These are phyloP conservation scores for Actinidia polygama DNA, from an alignment of 179 eudicot genomes.

Conservation along the genomic window DNA sequence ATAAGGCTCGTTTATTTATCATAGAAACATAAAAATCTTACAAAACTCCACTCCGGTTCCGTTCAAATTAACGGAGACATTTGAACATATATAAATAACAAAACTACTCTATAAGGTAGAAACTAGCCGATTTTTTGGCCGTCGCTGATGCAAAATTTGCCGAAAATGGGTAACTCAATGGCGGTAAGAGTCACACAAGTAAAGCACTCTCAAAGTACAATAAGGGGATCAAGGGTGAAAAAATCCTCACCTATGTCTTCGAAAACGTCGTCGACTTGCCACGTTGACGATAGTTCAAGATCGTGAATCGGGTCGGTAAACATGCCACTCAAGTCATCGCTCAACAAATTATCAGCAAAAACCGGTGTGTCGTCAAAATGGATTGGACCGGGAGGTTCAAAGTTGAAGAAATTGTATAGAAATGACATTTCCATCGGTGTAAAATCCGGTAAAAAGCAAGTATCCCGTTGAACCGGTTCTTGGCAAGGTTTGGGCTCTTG, in stretches of 20 bases:
- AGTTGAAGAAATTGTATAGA: constrained; percentile 57
- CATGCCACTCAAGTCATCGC: neutral
- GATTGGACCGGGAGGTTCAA: constrained; percentile 51
- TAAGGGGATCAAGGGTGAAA: constrained; percentile 46
- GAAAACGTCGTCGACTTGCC: constrained; percentile 63
- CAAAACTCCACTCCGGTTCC: constrained; percentile 1
- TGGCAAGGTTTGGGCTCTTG: neutral
- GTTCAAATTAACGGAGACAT: neutral
- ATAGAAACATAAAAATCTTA: too few relatives aligned
- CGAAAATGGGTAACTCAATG: constrained; percentile 33
- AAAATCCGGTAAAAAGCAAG: neutral
- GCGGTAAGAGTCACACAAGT: neutral
- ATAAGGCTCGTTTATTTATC: too few relatives aligned
- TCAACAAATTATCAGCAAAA: neutral
- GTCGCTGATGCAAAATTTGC: constrained; percentile 65
- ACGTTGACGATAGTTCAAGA: constrained; percentile 20
- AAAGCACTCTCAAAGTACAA: constrained; percentile 29
- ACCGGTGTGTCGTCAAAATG: constrained; percentile 42
- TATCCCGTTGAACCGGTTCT: neutral
- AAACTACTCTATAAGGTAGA: too few relatives aligned
- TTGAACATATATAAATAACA: neutral
- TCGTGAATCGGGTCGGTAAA: constrained; percentile 22
- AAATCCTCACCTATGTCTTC: constrained; percentile 53
- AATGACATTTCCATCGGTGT: constrained; percentile 37
- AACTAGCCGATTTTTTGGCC: neutral